Evolutionary conservation across 495 filamentous ascomycete species (phyloP).

Genomic region (Aspergillus haitiensis): DNA sequence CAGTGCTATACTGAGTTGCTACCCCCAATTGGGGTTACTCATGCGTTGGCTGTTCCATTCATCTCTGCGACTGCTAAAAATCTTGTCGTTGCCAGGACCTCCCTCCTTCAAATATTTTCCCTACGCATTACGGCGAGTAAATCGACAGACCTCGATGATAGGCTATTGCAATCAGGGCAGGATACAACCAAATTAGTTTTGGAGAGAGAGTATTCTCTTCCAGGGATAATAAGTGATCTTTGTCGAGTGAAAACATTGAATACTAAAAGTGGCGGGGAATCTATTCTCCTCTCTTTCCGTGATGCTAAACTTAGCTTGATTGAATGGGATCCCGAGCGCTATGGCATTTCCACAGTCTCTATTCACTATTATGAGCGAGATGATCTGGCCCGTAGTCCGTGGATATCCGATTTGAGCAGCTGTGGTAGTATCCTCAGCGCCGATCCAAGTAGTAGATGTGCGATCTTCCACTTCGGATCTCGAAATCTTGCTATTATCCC

Average conservation of each 20-base stretch:
- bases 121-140: conserved; percentile 36
- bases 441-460: conserved; percentile 90
- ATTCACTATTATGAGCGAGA: conserved; percentile 98
- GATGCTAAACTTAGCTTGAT: conserved; percentile 92
- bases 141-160: conserved; percentile 40
- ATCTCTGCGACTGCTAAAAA: conserved; percentile 73
- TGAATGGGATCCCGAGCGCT: conserved; percentile 85
- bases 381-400: conserved; percentile 74
- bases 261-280: conserved; percentile 77
- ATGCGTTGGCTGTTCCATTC: conserved; percentile 80
- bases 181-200: conserved; percentile 78
- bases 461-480: conserved; percentile 85
- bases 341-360: conserved; percentile 79
- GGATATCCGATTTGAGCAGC: conserved; percentile 65
- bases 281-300: conserved; percentile 77
- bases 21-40: conserved; percentile 88
- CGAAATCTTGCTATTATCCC: conserved; percentile 91
- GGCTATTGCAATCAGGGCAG: conserved; percentile 29
- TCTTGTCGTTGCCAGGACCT: conserved; percentile 83
- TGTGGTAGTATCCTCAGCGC: conserved; percentile 78
- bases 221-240: conserved; percentile 80
- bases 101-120: conserved; percentile 85
- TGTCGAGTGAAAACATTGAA: conserved; percentile 68
- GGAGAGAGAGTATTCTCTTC: conserved; percentile 75
- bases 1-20: conserved; percentile 89